Conservation (phyloP, 2,329 filamentous ascomycete species). For the Pseudopithomyces maydicus region DNA sequence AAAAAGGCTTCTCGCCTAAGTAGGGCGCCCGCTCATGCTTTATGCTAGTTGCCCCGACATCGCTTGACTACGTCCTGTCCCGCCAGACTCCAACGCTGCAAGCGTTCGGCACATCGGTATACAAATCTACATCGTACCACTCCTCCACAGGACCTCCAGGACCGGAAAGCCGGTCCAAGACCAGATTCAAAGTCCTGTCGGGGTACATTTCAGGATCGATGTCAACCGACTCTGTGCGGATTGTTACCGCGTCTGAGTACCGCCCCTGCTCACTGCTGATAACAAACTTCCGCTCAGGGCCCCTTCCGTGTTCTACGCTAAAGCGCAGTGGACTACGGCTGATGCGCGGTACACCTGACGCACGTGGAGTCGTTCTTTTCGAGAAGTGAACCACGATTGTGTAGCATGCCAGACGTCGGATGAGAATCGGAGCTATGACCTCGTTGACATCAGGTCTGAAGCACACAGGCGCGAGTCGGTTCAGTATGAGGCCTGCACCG, state of each 20-base stretch:
- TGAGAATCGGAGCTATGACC: constrained; percentile 57
- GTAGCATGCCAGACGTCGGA: constrained; percentile 64
- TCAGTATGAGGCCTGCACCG: constrained; percentile 74
- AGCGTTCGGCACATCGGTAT: constrained; percentile 51
- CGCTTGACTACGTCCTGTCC: constrained; percentile 48
- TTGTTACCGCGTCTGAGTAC: constrained; percentile 69
- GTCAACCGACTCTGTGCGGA: constrained; percentile 76
- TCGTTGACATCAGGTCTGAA: constrained; percentile 59
- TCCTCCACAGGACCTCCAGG: constrained; percentile 53
- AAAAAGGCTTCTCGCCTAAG: background rate
- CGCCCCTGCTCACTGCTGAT: constrained; percentile 73
- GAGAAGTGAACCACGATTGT: constrained; percentile 59
- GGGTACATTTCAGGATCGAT: constrained; percentile 66
- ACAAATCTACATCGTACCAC: constrained; percentile 57
- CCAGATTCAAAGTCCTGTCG: constrained; percentile 72
- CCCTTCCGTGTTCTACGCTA: constrained; percentile 73
- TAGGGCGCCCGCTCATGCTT: constrained; percentile 1
- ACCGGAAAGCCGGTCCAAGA: constrained; percentile 78
- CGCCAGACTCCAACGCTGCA: constrained; percentile 54
- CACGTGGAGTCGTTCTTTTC: constrained; percentile 33
- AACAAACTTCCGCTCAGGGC: constrained; percentile 68
- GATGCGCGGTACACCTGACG: constrained; percentile 30
- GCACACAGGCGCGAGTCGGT: constrained; percentile 59
- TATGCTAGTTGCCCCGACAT: constrained; percentile 23
- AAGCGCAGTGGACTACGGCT: constrained; percentile 65